These are phyloP conservation scores for Neocucurbitaria cava DNA, from an alignment of 2,329 filamentous ascomycete species.

Conservation along the genomic window DNA sequence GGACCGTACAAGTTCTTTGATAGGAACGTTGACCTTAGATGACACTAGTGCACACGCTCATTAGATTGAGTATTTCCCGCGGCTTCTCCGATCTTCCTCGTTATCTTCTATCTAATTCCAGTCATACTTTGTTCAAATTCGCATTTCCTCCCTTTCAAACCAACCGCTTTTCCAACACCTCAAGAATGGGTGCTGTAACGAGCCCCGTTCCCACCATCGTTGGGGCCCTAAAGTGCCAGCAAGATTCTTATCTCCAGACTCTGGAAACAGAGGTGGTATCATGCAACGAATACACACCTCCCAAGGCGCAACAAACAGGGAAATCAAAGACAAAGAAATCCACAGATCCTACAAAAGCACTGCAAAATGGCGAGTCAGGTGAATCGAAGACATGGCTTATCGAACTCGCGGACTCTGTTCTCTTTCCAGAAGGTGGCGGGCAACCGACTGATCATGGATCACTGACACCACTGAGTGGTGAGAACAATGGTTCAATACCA, in stretches of 20 bases:
- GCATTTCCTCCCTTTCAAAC: background rate
- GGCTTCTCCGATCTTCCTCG: slow-evolving; percentile 17
- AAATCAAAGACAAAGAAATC: slow-evolving; percentile 39
- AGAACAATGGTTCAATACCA: slow-evolving; percentile 25
- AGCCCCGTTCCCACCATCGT: slow-evolving; percentile 31
- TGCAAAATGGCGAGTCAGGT: slow-evolving; percentile 9
- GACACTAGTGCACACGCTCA: slow-evolving; percentile 14
- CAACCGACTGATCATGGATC: slow-evolving; percentile 42
- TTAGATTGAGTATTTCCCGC: slow-evolving; percentile 18
- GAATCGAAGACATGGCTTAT: slow-evolving; percentile 36
- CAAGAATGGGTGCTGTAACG: slow-evolving; percentile 25
- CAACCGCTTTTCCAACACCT: background rate
- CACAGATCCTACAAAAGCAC: slow-evolving; percentile 29
- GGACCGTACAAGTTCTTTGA: background rate
- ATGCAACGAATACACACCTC: slow-evolving; percentile 36
- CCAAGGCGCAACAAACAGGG: slow-evolving; percentile 20
- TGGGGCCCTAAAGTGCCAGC: slow-evolving; percentile 41
- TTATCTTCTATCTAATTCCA: slow-evolving; percentile 2
- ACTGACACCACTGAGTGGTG: slow-evolving; percentile 28
- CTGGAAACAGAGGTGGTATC: slow-evolving; percentile 42
- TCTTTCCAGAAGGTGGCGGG: slow-evolving; percentile 44
- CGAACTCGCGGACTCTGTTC: slow-evolving; percentile 41
- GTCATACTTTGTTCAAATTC: slow-evolving; percentile 4
- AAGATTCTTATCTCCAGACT: slow-evolving; percentile 39
- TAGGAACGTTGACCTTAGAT: slow-evolving; percentile 2